Evolutionary conservation across 768 basidiomycete genomes (phyloP).

Genomic region (Hemileccinum impolitum): DNA sequence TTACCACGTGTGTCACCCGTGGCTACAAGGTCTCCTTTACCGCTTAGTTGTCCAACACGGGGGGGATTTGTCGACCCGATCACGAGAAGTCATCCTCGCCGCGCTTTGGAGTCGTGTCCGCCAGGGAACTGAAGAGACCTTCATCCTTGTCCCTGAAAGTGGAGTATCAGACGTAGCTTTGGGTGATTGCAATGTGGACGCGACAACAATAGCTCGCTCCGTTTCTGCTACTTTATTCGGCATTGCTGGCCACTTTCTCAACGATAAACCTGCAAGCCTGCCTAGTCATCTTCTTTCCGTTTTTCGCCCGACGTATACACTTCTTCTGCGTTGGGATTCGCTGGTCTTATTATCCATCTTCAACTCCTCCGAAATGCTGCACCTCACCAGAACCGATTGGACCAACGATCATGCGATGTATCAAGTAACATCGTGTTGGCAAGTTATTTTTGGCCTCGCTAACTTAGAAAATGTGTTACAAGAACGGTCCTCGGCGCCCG

Average conservation of each 20-base stretch:
- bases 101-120: conserved; percentile 35
- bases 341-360: conserved; percentile 38
- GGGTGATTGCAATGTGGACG: conserved; percentile 3
- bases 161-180: not conserved
- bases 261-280: not conserved
- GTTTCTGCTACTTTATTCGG: conserved; percentile 14
- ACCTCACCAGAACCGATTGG: not conserved
- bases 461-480: conserved; percentile 33
- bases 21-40: conserved; percentile 43
- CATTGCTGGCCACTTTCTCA: not conserved
- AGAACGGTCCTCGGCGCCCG: not conserved
- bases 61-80: conserved; percentile 18
- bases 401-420: conserved; percentile 4
- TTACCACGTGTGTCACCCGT: conserved; percentile 32
- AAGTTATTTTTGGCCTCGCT: conserved; percentile 40
- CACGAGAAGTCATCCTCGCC: conserved; percentile 35
- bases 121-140: not conserved
- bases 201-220: conserved; percentile 11
- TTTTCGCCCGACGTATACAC: conserved; percentile 31
- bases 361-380: conserved; percentile 6
- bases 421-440: conserved; percentile 32
- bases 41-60: conserved; percentile 32
- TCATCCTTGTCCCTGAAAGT: not conserved
- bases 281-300: conserved; percentile 8
- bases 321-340: conserved; percentile 41